A percentile compares a stretch with the other conserved stretches of the same genome.
These are phyloP conservation scores for Akanthomyces muscarius DNA, from an alignment of 2,329 filamentous ascomycete species.

Conservation along the genomic window DNA sequence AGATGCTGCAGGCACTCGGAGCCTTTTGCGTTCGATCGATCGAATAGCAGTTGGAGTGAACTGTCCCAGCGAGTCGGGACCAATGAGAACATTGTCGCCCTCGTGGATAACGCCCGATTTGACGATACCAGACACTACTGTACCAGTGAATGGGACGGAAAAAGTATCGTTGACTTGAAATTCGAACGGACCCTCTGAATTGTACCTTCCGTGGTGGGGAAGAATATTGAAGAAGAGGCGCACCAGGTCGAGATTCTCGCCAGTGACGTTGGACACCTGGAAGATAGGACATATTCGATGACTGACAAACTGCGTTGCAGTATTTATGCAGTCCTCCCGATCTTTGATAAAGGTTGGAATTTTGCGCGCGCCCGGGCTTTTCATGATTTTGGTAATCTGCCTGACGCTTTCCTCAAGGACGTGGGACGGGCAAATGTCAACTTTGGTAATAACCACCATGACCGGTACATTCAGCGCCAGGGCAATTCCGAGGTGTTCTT, in stretches of 20 bases:
- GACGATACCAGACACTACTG: constrained; percentile 90
- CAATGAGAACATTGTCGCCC: constrained; percentile 84
- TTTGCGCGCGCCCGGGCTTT: constrained; percentile 88
- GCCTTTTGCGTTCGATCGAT: constrained; percentile 91
- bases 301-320: constrained; percentile 91
- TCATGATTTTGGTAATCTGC: constrained; percentile 88
- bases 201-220: constrained; percentile 90
- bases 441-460: constrained; percentile 97
- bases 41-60: constrained; percentile 84
- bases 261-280: constrained; percentile 96
- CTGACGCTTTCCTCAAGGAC: constrained; percentile 91
- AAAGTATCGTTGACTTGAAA: constrained; percentile 97
- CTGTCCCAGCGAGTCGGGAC: constrained; percentile 84
- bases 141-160: constrained; percentile 94
- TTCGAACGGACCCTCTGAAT: constrained; percentile 82
- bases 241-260: constrained; percentile 83
- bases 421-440: constrained; percentile 94
- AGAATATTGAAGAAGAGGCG: constrained; percentile 92
- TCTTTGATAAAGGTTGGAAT: constrained; percentile 95
- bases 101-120: constrained; percentile 83
- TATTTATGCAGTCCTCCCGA: constrained; percentile 88
- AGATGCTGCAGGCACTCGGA: constrained; percentile 79
- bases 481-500: constrained; percentile 94
- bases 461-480: constrained; percentile 93
- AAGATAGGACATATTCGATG: constrained; percentile 96